phyloP scores from a whole-genome alignment of 1,284 basidiomycete genomes.

The Naganishia sp. region DNA sequence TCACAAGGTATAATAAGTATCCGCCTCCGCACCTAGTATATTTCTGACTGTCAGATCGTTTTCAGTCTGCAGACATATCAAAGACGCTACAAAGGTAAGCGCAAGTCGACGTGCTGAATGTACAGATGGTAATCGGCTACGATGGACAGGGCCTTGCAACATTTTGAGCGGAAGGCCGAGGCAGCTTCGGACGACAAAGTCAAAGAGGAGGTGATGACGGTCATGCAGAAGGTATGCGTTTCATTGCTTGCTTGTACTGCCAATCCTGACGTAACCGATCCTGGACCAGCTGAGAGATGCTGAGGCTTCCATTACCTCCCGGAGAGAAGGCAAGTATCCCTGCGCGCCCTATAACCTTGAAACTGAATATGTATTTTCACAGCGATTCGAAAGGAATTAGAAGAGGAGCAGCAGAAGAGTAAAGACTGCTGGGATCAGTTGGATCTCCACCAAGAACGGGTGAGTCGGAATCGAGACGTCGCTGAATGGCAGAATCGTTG shows the following conservation, averaged over 20 bases:
- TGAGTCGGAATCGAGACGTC: neutral
- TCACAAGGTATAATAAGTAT: conserved; percentile 1
- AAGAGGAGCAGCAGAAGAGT: conserved; percentile 18
- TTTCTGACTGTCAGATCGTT: neutral
- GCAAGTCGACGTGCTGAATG: neutral
- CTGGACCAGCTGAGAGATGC: conserved; percentile 15
- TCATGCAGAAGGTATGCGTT: conserved; percentile 13
- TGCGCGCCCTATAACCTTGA: neutral
- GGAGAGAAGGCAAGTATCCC: conserved; percentile 7
- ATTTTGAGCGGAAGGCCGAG: conserved; percentile 21
- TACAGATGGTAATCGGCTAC: neutral
- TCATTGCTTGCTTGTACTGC: neutral
- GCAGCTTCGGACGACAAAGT: neutral
- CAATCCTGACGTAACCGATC: neutral
- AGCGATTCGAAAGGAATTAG: conserved; percentile 8
- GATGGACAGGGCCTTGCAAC: conserved; percentile 6
- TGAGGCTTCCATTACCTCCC: neutral
- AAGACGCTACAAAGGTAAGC: conserved; percentile 7
- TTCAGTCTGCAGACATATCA: conserved; percentile 10
- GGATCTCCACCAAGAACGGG: conserved; percentile 14
- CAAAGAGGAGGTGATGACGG: conserved; percentile 1
- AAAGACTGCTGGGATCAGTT: conserved; percentile 21
- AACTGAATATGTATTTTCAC: neutral
- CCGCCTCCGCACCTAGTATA: too few species aligned
- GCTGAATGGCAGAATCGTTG: too few species aligned